Conservation (phyloP, 1,284 basidiomycete species). For the Apiotrichum mycotoxinovorans region DNA sequence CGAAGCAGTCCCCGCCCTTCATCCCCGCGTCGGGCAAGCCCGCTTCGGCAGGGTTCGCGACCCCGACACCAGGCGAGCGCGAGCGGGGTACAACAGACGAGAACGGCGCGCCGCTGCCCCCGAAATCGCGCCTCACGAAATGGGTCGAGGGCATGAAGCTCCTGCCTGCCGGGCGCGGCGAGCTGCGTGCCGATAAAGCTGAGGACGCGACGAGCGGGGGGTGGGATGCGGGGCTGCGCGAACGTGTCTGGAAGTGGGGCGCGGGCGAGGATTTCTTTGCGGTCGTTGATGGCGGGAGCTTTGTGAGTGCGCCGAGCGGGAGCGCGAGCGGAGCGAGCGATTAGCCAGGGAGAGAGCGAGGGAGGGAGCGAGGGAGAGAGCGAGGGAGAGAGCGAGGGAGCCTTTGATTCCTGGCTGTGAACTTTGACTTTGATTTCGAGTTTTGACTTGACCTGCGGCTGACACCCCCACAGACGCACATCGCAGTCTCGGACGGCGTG, state of each 20-base stretch:
- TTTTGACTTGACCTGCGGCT: too few species aligned
- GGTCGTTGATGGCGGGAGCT: constrained; percentile 25
- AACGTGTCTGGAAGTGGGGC: constrained; percentile 34
- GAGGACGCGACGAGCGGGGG: constrained; percentile 27
- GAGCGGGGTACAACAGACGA: background rate
- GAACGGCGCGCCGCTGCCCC: constrained; percentile 1
- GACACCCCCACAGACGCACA: constrained; percentile 45
- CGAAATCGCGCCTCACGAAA: constrained; percentile 24
- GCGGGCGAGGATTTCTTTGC: constrained; percentile 48
- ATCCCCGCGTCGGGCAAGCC: constrained; percentile 16
- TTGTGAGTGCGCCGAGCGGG: constrained; percentile 26
- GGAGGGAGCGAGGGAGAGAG: too few species aligned
- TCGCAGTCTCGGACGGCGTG: constrained; percentile 56
- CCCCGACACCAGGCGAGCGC: background rate
- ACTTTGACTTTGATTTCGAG: too few species aligned
- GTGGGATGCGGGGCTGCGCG: constrained; percentile 27
- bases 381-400: too few species aligned
- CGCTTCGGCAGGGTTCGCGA: constrained; percentile 15
- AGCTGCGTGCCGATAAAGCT: constrained; percentile 21
- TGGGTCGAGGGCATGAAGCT: constrained; percentile 39
- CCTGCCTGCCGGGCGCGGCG: constrained; percentile 41
- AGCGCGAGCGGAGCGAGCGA: too few species aligned
- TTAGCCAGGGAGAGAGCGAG: too few species aligned
- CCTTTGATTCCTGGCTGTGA: background rate
- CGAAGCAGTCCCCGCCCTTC: constrained; percentile 49